Conservation (phyloP, 164 flowering plant genomes). For the Echeveria elegans region DNA sequence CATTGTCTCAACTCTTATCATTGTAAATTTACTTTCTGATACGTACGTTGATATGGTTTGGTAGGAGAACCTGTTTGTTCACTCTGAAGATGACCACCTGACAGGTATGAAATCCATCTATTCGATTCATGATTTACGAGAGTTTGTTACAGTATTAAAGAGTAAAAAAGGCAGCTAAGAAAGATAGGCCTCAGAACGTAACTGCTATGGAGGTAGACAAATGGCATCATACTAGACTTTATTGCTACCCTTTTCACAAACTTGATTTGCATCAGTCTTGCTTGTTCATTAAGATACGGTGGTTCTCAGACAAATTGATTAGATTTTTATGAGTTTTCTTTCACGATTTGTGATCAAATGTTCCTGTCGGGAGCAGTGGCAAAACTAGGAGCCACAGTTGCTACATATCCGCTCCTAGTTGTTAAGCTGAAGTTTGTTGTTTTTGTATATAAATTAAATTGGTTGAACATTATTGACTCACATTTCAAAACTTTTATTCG, state of each 20-base stretch:
- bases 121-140: slow-evolving; percentile 86
- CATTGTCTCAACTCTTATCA: slow-evolving; percentile 64
- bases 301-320: no score
- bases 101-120: slow-evolving; percentile 84
- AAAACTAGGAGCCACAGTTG: slow-evolving; percentile 74
- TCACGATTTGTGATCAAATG: slow-evolving; percentile 26
- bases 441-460: not conserved
- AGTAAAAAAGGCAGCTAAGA: slow-evolving; percentile 38
- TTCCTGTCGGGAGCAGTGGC: slow-evolving; percentile 69
- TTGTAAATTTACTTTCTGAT: slow-evolving; percentile 34
- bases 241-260: not conserved
- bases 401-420: slow-evolving; percentile 71
- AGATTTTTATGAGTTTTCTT: not conserved
- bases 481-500: not conserved
- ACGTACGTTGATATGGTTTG: not conserved
- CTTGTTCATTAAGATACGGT: not conserved
- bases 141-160: slow-evolving; percentile 44
- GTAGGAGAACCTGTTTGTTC: not conserved
- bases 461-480: not conserved
- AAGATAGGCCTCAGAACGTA: slow-evolving; percentile 24
- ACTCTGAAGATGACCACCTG: slow-evolving; percentile 1
- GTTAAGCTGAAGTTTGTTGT: slow-evolving; percentile 48
- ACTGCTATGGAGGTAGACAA: slow-evolving; percentile 59
- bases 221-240: not conserved
- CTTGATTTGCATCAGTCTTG: not conserved